These are phyloP conservation scores for Podospora sp. DNA, from an alignment of 495 filamentous ascomycete species.

Conservation along the genomic window DNA sequence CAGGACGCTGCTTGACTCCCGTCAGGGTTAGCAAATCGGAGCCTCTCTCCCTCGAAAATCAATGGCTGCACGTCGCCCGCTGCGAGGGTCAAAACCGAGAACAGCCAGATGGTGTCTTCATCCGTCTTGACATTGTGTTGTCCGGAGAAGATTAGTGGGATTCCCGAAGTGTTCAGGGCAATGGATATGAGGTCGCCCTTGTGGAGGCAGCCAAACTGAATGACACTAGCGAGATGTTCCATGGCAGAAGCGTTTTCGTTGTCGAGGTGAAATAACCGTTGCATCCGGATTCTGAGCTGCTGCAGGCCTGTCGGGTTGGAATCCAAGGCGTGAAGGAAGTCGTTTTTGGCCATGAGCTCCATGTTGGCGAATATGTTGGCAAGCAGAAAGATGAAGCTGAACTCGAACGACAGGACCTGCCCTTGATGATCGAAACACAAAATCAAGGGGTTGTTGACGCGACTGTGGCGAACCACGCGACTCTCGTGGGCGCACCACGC, in stretches of 20 bases:
- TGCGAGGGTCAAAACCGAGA: constrained; percentile 25
- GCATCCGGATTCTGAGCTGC: constrained; percentile 22
- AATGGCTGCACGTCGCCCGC: constrained; percentile 25
- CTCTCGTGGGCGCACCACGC: constrained; percentile 36
- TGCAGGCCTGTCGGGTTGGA: constrained; percentile 18
- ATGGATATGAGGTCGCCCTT: constrained; percentile 32
- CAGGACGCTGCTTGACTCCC: constrained; percentile 20
- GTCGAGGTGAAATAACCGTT: constrained; percentile 14
- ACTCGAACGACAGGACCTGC: constrained; percentile 28
- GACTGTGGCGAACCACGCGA: constrained; percentile 20
- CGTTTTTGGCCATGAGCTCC: background rate
- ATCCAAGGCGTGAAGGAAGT: background rate
- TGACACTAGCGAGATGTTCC: constrained; percentile 27
- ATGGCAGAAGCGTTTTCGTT: constrained; percentile 11
- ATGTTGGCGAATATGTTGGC: background rate
- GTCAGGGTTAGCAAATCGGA: background rate
- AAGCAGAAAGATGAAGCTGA: constrained; percentile 24
- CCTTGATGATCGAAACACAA: constrained; percentile 26
- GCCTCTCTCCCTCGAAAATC: constrained; percentile 6
- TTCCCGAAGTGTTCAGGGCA: constrained; percentile 28
- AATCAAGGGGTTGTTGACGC: constrained; percentile 30
- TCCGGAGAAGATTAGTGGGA: constrained; percentile 27
- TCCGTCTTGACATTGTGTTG: background rate
- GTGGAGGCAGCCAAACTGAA: constrained; percentile 25
- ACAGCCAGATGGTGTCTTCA: constrained; percentile 29